Base-by-base conservation (phyloP, 768 basidiomycete species). In the Rhizopogon vesiculosus region DNA sequence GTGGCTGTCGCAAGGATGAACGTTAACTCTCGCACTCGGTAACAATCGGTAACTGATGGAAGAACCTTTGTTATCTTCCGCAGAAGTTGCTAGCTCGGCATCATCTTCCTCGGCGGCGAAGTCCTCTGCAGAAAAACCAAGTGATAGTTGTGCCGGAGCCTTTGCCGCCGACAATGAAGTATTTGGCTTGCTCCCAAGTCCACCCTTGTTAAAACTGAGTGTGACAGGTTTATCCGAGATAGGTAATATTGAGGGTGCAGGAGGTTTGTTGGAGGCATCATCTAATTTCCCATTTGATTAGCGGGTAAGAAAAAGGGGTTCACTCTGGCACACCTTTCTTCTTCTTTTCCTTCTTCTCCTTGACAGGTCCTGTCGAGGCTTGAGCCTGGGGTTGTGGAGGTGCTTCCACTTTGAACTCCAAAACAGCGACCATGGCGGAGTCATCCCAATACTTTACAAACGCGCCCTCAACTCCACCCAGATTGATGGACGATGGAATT, bases 401-500 rank as follows among this genome's bases (percentile, higher is more conserved):
- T 62, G 83, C 78, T 54, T 89, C 87, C 5, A 91, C 89, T 65
- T 90, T 82, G 65, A 92, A 93, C 62, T 89, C 87, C 45, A 91
- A 73, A 12, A 88, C 79, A 35, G 87, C 85, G 25, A 85, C 79
- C 1, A 84, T 88, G 1, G 91, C 88, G 35, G 76, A 81, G 64
- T 95, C 92, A 62, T 98, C 95, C 93, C 96, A 96, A 69, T 98
- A 98, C 55, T 85, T 77, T 22, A 91, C 86, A 83, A 86, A 91
- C 7, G 78, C 74, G 42, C 81, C 84, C 61, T 91, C 88, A 25
- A 77, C 76, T 13, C 89, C 88, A 28, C 91, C 91, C 7, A 92
- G 75, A 56, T 76, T 80, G 25, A 76, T 61, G 1, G 90, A 86
- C 4, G 89, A 88, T 25, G 76, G 64, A 42, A 93, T 73, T 59